A percentile compares a stretch with the other conserved stretches of the same genome.
phyloP scores from a whole-genome alignment of 2,329 filamentous ascomycete genomes.

The Nakataea oryzae region DNA sequence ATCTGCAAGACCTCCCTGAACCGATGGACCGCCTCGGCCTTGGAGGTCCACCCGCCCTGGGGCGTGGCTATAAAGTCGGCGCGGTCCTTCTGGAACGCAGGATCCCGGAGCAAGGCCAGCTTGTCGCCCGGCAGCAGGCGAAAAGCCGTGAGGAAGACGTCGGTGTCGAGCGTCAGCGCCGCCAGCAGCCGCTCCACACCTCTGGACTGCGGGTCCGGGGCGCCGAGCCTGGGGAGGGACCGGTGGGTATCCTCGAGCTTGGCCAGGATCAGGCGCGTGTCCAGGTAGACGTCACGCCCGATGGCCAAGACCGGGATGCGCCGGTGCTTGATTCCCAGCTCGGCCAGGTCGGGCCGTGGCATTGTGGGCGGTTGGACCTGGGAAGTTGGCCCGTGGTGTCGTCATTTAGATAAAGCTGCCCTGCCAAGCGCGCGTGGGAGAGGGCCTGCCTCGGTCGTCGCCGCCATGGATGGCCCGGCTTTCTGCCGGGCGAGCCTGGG shows the following conservation, averaged over 20 bases:
- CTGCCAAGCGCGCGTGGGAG: neutral
- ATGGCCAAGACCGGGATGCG: slow-evolving; percentile 60
- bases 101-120: slow-evolving; percentile 42
- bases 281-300: slow-evolving; percentile 57
- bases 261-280: slow-evolving; percentile 56
- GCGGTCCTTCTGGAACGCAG: slow-evolving; percentile 49
- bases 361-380: slow-evolving; percentile 50
- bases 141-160: slow-evolving; percentile 41
- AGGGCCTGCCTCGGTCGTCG: too few relatives aligned
- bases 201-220: slow-evolving; percentile 23
- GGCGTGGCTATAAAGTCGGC: slow-evolving; percentile 21
- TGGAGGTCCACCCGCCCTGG: slow-evolving; percentile 15
- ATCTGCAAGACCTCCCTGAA: slow-evolving; percentile 43
- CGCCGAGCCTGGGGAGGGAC: slow-evolving; percentile 20
- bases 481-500: too few relatives aligned
- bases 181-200: slow-evolving; percentile 46
- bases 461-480: neutral
- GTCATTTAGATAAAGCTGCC: neutral
- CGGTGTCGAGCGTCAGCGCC: slow-evolving; percentile 42
- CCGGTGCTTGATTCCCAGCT: slow-evolving; percentile 54
- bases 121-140: slow-evolving; percentile 43
- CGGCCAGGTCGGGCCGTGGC: slow-evolving; percentile 53
- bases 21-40: slow-evolving; percentile 46
- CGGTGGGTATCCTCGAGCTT: slow-evolving; percentile 50
- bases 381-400: neutral